Base-by-base conservation (phyloP, 148 eudicot genomes). In the Arctostaphylos glauca region DNA sequence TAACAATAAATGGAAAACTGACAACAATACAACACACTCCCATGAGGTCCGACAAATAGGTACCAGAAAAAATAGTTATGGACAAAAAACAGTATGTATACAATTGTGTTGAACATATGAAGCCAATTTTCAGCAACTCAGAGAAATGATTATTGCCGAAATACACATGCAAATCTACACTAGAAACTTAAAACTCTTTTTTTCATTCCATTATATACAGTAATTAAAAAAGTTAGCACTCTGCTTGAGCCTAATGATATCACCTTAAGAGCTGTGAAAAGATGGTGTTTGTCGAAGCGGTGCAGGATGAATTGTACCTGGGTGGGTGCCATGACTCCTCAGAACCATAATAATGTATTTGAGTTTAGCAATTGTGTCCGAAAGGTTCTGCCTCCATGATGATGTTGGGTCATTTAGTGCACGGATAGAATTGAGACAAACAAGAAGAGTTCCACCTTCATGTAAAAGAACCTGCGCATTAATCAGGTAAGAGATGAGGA, bases 391-490 rank as follows among this genome's bases (percentile, higher is more conserved):
- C 87, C 82, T 91, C 90, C 89, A 92, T 19, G 98, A 93, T 90
- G 87, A 90, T 43, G 90, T 48, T 0, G 99, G 98, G 56, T 91
- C 84, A 62, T 91, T 91, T 21, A 96, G 83, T 50, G 97, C 95
- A 21, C 98, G 98, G 66, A 96, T 81, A 44, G 99, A 96, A 90
- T 96, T 96, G 68, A 93, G 90, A 84, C 99, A 96, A 46, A 94
- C 99, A 38, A 96, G 83, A 76, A 96, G 95, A 14, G 98, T 96
- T 59, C 99, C 99, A 21, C 99, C 99, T 85, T 96, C 99, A 43
- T 94, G 99, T 54, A 96, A 85, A 85, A 96, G 99, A 74, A 96
- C 99, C 99, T 94, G 90, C 83, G 88, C 16, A 80, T 15, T 50
- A 47, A 83, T 52, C 83, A 84, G 59, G 81, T 58, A 54, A 46